These are phyloP conservation scores for Camelina laxa DNA, from an alignment of 345 rosid genomes.

Conservation along the genomic window DNA sequence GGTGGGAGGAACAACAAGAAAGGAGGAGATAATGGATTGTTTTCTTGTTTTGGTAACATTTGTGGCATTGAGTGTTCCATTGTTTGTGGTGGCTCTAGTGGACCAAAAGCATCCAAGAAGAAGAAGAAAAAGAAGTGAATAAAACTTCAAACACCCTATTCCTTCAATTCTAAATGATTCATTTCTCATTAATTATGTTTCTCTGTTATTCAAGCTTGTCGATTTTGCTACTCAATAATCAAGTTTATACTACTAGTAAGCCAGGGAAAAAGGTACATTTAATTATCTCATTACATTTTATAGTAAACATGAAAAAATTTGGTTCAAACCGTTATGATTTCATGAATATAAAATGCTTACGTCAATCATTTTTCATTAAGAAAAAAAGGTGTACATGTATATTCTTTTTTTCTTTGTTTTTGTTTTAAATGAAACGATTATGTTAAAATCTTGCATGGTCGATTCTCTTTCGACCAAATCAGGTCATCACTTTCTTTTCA, in stretches of 20 bases:
- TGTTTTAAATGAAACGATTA: too few species aligned
- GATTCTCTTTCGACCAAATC: too few species aligned
- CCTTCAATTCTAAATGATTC: conserved; percentile 1
- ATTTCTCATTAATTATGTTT: conserved; percentile 30
- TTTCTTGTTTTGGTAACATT: conserved; percentile 71
- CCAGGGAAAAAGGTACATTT: conserved; percentile 6
- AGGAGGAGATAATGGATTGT: conserved; percentile 49
- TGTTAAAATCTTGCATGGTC: too few species aligned
- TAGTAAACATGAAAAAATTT: background rate
- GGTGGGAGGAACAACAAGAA: conserved; percentile 34
- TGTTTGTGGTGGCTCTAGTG: conserved; percentile 57
- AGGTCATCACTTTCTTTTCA: too few species aligned
- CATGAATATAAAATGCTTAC: conserved; percentile 1
- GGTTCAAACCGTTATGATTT: background rate
- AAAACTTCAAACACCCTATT: background rate
- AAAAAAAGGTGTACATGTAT: background rate
- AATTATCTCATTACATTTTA: background rate
- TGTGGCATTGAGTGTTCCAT: conserved; percentile 80
- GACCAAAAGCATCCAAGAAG: conserved; percentile 31
- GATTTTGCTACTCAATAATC: conserved; percentile 29
- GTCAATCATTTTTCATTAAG: background rate
- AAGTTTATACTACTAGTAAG: conserved; percentile 26
- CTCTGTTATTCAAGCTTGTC: conserved; percentile 33
- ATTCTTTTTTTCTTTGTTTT: too few species aligned
- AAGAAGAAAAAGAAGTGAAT: conserved; percentile 33